Base-by-base conservation (phyloP, 208 protist species). In the Acanthamoeba culbertsoni region DNA sequence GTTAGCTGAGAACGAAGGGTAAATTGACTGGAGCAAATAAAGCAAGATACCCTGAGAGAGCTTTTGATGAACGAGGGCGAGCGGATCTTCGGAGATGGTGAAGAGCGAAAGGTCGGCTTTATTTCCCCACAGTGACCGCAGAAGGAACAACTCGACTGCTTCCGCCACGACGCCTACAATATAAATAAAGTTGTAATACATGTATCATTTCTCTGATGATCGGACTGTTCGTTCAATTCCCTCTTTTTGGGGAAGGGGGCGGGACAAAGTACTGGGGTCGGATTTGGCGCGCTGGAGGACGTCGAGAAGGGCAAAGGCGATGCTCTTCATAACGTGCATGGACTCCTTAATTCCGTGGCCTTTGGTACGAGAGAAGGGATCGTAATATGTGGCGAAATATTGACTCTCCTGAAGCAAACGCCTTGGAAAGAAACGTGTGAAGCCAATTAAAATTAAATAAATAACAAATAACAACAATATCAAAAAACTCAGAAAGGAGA, bases 301-400 rank as follows among this genome's bases (percentile, higher is more conserved):
- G 45, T 55, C 43, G 46, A 88, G 37, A 16, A 88, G 31, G 45
- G 77, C 43, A 28, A 62, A 53, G 45, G 77, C 77, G 77, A 88
- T 88, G 48, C 48, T 62, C 77, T 63, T 63, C 77, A 88, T 88
- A 16, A 88, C 77, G 77, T 88, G 43, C 7, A 88, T 42, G 16
- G 77, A 88, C 77, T 88, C 77, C n/a, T 23, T 62, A 31, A 62
- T 88, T 42, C 77, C 77, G 77, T 33, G 46, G 20, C 26, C 20
- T 48, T 88, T 88, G 48, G 43, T 88, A 2, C 33, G 28, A 2
- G 77, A 55, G 51, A 88, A 88, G 18, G 45, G 45, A 26, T 88
- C 77, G 28, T 62, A 88, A 16, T 42, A 26, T 33, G 42, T 79
- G 18, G 48, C 14, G 28, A 79, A 79, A 40, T 79, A 79, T 0